Percentiles rank a stretch among this genome's conserved stretches.
Conservation (phyloP, 1,284 basidiomycete genomes). For the Sphagnurus paluster region DNA sequence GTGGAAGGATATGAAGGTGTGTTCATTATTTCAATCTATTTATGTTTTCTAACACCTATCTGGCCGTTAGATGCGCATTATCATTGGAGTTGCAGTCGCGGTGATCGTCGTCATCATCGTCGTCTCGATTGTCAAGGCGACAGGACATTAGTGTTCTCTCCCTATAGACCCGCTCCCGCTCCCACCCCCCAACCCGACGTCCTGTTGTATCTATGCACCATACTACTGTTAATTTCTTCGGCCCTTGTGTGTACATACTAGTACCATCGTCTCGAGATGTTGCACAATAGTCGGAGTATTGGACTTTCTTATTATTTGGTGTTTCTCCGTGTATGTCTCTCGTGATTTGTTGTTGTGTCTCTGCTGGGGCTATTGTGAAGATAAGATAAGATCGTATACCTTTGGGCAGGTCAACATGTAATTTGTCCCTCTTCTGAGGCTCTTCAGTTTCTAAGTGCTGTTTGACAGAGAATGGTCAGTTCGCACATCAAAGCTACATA, state of each 20-base stretch:
- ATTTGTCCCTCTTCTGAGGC: too few relatives aligned
- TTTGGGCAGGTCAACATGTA: neutral
- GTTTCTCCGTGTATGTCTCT: constrained; percentile 14
- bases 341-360: constrained; percentile 8
- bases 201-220: constrained; percentile 26
- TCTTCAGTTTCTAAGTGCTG: neutral
- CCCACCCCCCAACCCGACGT: constrained; percentile 1
- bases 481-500: neutral
- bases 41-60: constrained; percentile 8
- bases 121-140: constrained; percentile 87
- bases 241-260: constrained; percentile 14
- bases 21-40: constrained; percentile 18
- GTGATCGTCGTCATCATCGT: constrained; percentile 94
- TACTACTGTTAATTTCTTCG: constrained; percentile 25
- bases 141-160: constrained; percentile 39
- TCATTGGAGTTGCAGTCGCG: constrained; percentile 84
- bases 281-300: constrained; percentile 15
- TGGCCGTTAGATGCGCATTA: constrained; percentile 77
- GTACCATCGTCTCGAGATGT: constrained; percentile 7
- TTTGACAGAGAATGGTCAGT: neutral
- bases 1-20: constrained; percentile 97
- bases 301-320: constrained; percentile 18
- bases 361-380: constrained; percentile 13
- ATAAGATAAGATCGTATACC: neutral
- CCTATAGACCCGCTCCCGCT: neutral